Evolutionary conservation across 2,329 filamentous ascomycete species (phyloP), one percentile per base, ranked within the genome.

Genomic region (Didymella glomerata): DNA sequence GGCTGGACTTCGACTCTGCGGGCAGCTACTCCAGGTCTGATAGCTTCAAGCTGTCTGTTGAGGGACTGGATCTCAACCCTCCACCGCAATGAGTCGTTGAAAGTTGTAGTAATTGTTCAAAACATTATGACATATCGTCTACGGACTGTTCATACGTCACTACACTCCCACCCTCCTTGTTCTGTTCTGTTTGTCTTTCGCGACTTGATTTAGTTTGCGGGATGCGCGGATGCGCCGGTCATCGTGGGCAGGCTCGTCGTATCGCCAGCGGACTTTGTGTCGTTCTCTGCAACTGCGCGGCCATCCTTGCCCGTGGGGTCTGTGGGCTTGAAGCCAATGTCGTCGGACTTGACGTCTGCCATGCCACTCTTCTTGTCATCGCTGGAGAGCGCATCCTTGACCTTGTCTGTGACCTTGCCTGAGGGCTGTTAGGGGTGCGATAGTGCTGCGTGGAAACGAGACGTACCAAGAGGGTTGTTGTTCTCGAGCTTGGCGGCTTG

Each of bases 21-120:
- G 93, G 93, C 0, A 93, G 90, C 72, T 97, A 96, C 76, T 93
- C 92, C 2, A 84, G 92, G 74, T 90, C 84, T 62, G 88, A 89
- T 72, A 80, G 84, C 16, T 89, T 89, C 70, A 82, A 82, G 64
- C 71, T 89, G 54, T 84, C 78, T 0, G 86, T 88, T 3, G 82
- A 87, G 50, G 86, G 86, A 0, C 66, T 89, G 66, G 85, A 88
- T 70, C 67, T 89, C 47, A 81, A 79, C 54, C 86, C 86, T 6
- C 86, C 86, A n/a, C 84, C 85, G 20, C 48, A 52, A 30, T 60
- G 48, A 20, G 4, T 46, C 2, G 14, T 24, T n/a, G 1, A 32
- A 27, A 16, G 14, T 22, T 22, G 38, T 16, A 16, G 14, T 44
- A 24, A 45, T 49, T 6, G 11, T 42, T 20, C 28, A 22, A 14